Conservation (phyloP, 2,329 filamentous ascomycete genomes). For the Fusarium annulatum region DNA sequence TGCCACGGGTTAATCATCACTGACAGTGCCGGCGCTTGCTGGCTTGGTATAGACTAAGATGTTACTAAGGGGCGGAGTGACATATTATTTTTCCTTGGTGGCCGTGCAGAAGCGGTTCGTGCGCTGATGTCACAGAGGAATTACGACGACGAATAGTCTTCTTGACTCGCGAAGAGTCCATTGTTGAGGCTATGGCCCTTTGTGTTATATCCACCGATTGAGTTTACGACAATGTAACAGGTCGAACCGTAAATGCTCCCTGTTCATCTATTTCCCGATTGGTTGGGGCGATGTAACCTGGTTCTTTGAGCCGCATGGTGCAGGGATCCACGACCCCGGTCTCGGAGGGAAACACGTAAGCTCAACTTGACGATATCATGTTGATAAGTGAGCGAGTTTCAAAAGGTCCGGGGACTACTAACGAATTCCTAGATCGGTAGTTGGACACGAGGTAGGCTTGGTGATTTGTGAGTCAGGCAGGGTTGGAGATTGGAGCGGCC, state of each 20-base stretch:
- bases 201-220: background rate
- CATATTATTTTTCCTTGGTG: background rate
- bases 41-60: background rate
- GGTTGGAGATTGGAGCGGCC: accelerated
- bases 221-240: background rate
- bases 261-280: background rate
- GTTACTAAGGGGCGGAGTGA: background rate
- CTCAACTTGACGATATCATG: background rate
- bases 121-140: background rate
- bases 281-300: background rate
- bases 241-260: background rate
- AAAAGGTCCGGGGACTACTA: background rate
- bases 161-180: background rate
- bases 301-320: background rate
- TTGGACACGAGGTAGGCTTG: background rate
- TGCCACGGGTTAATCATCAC: background rate
- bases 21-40: background rate
- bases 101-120: background rate
- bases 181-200: background rate
- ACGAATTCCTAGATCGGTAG: background rate
- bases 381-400: background rate
- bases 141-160: background rate
- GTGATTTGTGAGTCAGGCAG: background rate
- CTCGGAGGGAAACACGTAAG: background rate
- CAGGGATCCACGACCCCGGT: background rate